Evolutionary conservation across 805 yeast species (phyloP).

Genomic region (Spathaspora arborariae): DNA sequence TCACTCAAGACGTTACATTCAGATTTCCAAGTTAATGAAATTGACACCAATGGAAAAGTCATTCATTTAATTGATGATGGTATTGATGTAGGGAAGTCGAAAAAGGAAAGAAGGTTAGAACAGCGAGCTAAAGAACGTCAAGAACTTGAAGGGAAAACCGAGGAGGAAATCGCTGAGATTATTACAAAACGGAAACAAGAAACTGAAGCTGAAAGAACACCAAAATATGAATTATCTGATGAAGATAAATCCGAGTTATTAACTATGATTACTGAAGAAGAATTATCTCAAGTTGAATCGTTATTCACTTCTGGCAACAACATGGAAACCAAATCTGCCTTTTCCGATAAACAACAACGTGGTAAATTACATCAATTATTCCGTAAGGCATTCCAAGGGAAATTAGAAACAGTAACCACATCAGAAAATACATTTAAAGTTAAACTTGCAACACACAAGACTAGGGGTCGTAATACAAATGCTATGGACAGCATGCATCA

Average conservation of each 20-base stretch:
- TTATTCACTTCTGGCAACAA: constrained; percentile 53
- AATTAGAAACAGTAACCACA: constrained; percentile 77
- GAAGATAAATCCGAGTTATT: constrained; percentile 47
- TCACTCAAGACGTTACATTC: constrained; percentile 83
- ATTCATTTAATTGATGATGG: constrained; percentile 78
- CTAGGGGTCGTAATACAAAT: constrained; percentile 22
- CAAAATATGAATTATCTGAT: constrained; percentile 41
- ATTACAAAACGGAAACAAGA: constrained; percentile 21
- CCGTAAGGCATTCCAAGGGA: constrained; percentile 68
- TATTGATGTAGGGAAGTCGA: constrained; percentile 41
- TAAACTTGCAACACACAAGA: constrained; percentile 45
- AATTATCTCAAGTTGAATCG: constrained; percentile 51
- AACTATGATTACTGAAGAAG: constrained; percentile 56
- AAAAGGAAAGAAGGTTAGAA: constrained; percentile 46
- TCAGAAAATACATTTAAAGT: constrained; percentile 62
- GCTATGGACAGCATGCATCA: constrained; percentile 36
- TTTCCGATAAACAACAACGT: constrained; percentile 68
- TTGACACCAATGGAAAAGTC: constrained; percentile 63
- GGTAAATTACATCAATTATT: constrained; percentile 75
- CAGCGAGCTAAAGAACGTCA: constrained; percentile 38
- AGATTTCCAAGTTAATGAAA: constrained; percentile 92
- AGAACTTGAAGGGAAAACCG: constrained; percentile 22
- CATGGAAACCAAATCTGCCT: constrained; percentile 53
- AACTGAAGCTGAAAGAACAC: constrained; percentile 19
- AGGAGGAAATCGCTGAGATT: constrained; percentile 29